Base-by-base conservation (phyloP, 306 rosid species). In the Rosa persica region DNA sequence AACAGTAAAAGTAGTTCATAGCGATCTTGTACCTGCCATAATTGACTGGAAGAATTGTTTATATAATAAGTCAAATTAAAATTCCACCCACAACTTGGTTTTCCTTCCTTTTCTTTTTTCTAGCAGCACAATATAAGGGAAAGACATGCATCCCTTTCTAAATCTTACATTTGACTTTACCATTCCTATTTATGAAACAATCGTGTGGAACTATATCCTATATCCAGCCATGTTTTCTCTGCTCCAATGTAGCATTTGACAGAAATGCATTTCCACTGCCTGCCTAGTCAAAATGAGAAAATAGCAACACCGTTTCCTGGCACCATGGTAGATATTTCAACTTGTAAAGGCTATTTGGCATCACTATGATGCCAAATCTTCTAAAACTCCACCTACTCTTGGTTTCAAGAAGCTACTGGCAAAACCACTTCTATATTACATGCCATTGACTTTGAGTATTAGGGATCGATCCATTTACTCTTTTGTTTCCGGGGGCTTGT, bases 401-500 rank as follows among this genome's bases (percentile, higher is more conserved):
- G 19, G 51, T 71, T 70, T 19, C 49, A 39, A 80, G 73, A 68
- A 44, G 67, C 58, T 49, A 2, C 70, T 39, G 39, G 60, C 64
- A 44, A 67, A 66, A 46, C 19, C 12, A 19, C 66, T 57, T 69
- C 74, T 46, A 74, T 38, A 40, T 30, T 5, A 23, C 62, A 69
- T 72, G 52, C n/a, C 42, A 70, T 68, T 54, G 77, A 8, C 34
- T 61, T 64, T 40, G 55, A 44, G 71, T 36, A 51, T 61, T 3
- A 16, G 57, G 27, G 47, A 16, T 15, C 44, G 49, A 48, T 27
- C 36, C 23, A 69, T 25, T 77, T 74, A 80, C 30, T 43, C 47
- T 27, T 77, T 42, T 17, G 62, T 69, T 36, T 77, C 47, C 10
- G 60, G 72, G 80, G 78, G 80, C 76, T 83, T 80, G 23, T 84